Percentiles rank a stretch among this genome's conserved stretches.
These are phyloP conservation scores for Gossypium bickii DNA, from an alignment of 345 rosid species.

Conservation along the genomic window DNA sequence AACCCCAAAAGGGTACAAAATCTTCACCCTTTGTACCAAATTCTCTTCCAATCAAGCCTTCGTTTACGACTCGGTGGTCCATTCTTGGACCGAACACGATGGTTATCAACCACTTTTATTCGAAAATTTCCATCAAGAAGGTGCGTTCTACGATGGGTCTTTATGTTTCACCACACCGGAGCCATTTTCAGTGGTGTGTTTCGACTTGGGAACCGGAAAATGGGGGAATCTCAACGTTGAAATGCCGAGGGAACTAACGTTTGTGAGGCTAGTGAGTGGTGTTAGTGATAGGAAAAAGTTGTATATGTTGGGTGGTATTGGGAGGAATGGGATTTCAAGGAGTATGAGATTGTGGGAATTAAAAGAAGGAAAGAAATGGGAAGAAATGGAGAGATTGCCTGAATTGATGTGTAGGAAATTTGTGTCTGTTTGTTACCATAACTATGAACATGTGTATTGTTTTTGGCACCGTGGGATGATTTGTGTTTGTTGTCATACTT, in stretches of 20 bases:
- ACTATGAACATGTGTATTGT: conserved; percentile 76
- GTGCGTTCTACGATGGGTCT: conserved; percentile 45
- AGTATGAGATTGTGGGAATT: conserved; percentile 67
- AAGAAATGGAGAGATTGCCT: conserved; percentile 57
- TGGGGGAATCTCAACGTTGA: conserved; percentile 33
- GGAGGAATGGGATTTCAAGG: conserved; percentile 73
- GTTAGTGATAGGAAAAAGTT: conserved; percentile 30
- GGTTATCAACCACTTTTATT: conserved; percentile 35
- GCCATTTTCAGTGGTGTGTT: conserved; percentile 49
- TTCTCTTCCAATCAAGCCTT: conserved; percentile 35
- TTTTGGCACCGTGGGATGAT: conserved; percentile 79
- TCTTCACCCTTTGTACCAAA: conserved; percentile 47
- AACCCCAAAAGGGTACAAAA: conserved; percentile 43
- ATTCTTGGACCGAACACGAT: conserved; percentile 47
- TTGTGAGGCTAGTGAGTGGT: conserved; percentile 57
- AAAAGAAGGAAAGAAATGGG: conserved; percentile 40
- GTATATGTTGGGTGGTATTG: conserved; percentile 79
- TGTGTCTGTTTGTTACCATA: conserved; percentile 76
- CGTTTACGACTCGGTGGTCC: conserved; percentile 50
- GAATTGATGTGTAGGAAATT: conserved; percentile 73
- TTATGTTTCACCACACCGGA: conserved; percentile 58
- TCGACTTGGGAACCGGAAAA: conserved; percentile 40
- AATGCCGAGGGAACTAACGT: conserved; percentile 48
- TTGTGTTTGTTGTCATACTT: conserved; percentile 78
- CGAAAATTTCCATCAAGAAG: conserved; percentile 48